Percentiles rank a stretch among this genome's conserved stretches.
These are phyloP conservation scores for Candida sphagnicola DNA, from an alignment of 805 yeast genomes.

Conservation along the genomic window DNA sequence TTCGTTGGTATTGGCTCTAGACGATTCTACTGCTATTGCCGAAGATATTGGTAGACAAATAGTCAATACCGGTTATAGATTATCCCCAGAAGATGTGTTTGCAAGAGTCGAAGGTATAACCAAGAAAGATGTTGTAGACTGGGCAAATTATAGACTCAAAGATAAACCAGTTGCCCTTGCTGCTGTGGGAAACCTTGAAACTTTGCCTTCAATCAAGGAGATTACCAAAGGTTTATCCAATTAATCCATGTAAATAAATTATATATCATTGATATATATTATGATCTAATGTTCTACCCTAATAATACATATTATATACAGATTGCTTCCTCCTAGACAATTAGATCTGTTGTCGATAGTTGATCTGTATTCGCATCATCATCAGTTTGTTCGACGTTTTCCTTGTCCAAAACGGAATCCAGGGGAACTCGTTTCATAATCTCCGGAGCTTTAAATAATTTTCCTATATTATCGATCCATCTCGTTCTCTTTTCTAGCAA, in stretches of 20 bases:
- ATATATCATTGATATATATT: not conserved
- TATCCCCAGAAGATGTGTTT: conserved; percentile 71
- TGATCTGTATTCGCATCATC: conserved; percentile 28
- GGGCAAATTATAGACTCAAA: conserved; percentile 81
- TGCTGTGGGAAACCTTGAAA: conserved; percentile 79
- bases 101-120: conserved; percentile 73
- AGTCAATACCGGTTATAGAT: conserved; percentile 84
- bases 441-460: conserved; percentile 64
- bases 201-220: conserved; percentile 65
- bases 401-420: conserved; percentile 50
- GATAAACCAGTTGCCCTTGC: conserved; percentile 83
- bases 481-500: conserved; percentile 79
- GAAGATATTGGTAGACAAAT: conserved; percentile 98
- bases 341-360: conserved; percentile 21
- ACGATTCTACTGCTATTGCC: conserved; percentile 93
- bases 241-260: not conserved
- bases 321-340: conserved; percentile 10
- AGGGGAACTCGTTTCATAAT: conserved; percentile 75
- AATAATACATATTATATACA: conserved; percentile 1
- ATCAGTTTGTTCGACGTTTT: conserved; percentile 29
- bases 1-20: conserved; percentile 80
- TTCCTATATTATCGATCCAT: conserved; percentile 90
- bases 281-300: not conserved
- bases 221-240: conserved; percentile 34
- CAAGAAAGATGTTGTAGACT: conserved; percentile 71